Conservation (phyloP, 352 stramenopile genomes). For the Globisporangium camurandrum region DNA sequence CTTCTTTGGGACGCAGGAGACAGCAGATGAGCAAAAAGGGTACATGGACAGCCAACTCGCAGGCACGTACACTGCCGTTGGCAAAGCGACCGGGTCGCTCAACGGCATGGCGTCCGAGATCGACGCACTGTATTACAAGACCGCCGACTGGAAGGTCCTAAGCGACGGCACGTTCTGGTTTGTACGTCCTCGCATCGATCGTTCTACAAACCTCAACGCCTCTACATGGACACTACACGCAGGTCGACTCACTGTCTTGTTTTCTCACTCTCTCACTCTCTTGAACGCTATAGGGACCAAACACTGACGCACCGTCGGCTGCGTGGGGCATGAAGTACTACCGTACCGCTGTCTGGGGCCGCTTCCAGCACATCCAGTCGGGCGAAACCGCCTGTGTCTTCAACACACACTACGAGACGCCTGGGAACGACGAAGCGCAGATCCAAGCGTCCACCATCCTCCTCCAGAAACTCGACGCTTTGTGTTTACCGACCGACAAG, state of each 20-base stretch:
- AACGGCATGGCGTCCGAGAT: conserved; percentile 47
- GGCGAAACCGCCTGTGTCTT: conserved; percentile 60
- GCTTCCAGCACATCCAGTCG: conserved; percentile 61
- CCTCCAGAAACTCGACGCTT: conserved; percentile 30
- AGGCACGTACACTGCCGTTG: conserved; percentile 56
- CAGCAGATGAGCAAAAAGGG: conserved; percentile 53
- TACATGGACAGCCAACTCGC: conserved; percentile 49
- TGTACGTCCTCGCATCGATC: conserved; percentile 12
- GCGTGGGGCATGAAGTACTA: conserved; percentile 70
- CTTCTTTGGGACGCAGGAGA: conserved; percentile 79
- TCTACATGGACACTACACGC: too few relatives aligned
- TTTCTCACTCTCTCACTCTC: neutral
- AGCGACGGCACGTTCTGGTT: conserved; percentile 66
- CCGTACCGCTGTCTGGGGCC: conserved; percentile 57
- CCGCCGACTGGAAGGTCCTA: conserved; percentile 46
- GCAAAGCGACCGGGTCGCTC: conserved; percentile 48
- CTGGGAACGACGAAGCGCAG: conserved; percentile 65
- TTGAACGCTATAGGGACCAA: conserved; percentile 18
- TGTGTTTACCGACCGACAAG: conserved; percentile 51
- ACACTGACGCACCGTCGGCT: conserved; percentile 37
- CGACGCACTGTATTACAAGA: conserved; percentile 61
- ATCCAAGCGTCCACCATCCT: conserved; percentile 62
- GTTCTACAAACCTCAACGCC: too few relatives aligned
- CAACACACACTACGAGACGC: conserved; percentile 82
- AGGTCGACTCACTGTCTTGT: neutral